phyloP scores from a whole-genome alignment of 108 stramenopile species.

The Cyclotella atomus region DNA sequence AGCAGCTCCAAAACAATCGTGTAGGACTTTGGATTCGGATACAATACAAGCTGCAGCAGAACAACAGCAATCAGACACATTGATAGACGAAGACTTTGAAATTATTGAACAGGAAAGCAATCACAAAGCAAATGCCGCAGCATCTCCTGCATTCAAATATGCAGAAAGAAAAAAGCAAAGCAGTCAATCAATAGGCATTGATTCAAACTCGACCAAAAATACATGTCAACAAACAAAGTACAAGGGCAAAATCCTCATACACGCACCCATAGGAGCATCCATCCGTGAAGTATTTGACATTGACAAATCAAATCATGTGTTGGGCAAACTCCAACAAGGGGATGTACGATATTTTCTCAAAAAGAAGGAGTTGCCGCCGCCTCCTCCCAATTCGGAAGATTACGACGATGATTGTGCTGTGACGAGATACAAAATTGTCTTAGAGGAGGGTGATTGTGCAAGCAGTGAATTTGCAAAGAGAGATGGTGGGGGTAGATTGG shows the following conservation, averaged over 20 bases:
- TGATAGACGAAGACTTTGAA: no score
- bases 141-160: no score
- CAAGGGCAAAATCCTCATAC: slow-evolving; percentile 29
- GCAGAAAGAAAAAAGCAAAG: no score
- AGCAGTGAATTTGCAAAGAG: slow-evolving; percentile 6
- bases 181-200: no score
- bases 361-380: slow-evolving; percentile 31
- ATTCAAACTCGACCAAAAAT: no score
- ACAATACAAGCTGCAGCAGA: no score
- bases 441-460: slow-evolving; percentile 11
- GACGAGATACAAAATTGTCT: slow-evolving; percentile 33
- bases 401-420: slow-evolving; percentile 39
- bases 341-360: slow-evolving; percentile 36
- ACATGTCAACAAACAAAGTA: slow-evolving; percentile 4
- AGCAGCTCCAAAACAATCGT: neutral
- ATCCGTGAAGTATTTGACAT: slow-evolving; percentile 46
- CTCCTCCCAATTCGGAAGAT: slow-evolving; percentile 11
- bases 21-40: no score
- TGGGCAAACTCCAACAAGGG: slow-evolving; percentile 31
- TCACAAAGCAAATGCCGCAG: no score
- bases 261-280: slow-evolving; percentile 34
- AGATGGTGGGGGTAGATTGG: neutral
- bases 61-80: no score
- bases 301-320: slow-evolving; percentile 26
- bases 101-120: slow-evolving; percentile 5